A percentile compares a stretch with the other conserved stretches of the same genome.
Evolutionary conservation across 2,329 filamentous ascomycete genomes (phyloP).

Genomic region (Aureobasidium namibiae): DNA sequence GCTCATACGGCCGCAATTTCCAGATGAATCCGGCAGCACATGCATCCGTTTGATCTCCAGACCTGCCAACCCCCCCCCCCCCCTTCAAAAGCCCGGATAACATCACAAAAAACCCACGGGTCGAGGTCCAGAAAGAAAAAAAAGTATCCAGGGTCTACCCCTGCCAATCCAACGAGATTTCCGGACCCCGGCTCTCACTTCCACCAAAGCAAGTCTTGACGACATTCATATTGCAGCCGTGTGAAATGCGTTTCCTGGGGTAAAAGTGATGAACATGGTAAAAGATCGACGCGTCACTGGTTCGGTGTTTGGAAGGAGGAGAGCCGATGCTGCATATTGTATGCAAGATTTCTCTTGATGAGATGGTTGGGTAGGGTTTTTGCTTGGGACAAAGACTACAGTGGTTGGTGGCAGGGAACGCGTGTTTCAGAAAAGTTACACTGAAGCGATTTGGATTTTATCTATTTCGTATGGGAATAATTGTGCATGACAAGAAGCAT

Average conservation of each 20-base stretch:
- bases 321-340: not conserved
- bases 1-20: not conserved
- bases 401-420: too few species aligned
- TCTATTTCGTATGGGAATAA: not conserved
- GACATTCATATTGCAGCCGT: not conserved
- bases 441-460: not conserved
- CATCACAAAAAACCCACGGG: too few species aligned
- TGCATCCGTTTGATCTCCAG: not conserved
- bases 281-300: constrained; percentile 3
- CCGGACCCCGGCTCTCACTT: not conserved
- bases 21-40: not conserved
- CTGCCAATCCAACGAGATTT: not conserved
- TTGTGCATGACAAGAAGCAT: not conserved
- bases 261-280: too few species aligned
- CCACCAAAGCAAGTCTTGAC: constrained; percentile 11
- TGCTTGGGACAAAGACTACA: too few species aligned
- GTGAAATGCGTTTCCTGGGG: too few species aligned
- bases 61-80: too few species aligned
- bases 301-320: not conserved
- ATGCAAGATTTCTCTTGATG: not conserved
- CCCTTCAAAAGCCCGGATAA: too few species aligned
- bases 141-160: not conserved
- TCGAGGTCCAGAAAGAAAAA: not conserved
- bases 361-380: not conserved
- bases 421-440: not conserved